Conservation (phyloP, 2,329 filamentous ascomycete species). For the Fusarium siculi region DNA sequence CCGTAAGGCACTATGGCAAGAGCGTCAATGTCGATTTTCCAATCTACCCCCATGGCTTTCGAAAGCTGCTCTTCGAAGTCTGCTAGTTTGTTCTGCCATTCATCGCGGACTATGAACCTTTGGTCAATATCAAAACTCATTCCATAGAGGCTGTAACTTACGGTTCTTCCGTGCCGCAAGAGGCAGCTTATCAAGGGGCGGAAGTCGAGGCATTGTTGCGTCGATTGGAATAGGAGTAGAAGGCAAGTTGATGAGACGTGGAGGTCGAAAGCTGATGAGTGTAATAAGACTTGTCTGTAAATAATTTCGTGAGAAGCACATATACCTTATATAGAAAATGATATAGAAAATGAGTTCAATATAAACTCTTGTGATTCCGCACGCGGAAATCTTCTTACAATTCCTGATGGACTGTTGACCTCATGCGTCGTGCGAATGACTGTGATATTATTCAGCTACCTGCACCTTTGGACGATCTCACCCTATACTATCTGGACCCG, state of each 20-base stretch:
- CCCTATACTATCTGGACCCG: background rate
- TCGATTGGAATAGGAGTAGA: accelerated
- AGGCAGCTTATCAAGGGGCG: background rate
- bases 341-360: too few species aligned
- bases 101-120: background rate
- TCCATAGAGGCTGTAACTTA: accelerated
- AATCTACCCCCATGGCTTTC: background rate
- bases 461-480: background rate
- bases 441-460: background rate
- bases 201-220: background rate
- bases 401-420: accelerated
- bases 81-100: background rate
- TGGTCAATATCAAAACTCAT: accelerated
- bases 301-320: accelerated
- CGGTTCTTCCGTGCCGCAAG: background rate
- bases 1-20: background rate
- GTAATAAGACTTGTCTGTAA: accelerated
- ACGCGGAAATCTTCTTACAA: accelerated
- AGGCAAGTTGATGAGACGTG: accelerated
- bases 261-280: background rate
- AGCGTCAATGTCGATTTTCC: background rate
- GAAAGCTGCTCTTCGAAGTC: background rate
- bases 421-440: background rate
- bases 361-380: background rate
- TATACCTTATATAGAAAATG: accelerated